Conservation (phyloP, 2,329 filamentous ascomycete genomes). For the Sclerotinia trifoliorum region DNA sequence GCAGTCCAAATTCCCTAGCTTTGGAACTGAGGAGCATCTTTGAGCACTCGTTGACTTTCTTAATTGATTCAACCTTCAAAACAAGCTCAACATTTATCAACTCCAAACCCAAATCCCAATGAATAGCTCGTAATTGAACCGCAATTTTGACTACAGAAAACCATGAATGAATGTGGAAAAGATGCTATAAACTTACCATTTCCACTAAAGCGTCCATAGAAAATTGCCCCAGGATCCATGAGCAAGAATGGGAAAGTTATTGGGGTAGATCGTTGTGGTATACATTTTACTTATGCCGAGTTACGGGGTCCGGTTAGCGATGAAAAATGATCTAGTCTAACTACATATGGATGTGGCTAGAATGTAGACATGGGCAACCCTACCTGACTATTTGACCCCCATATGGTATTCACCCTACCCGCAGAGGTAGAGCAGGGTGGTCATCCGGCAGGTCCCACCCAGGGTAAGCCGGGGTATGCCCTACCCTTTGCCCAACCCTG, state of each 20-base stretch:
- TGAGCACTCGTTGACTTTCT: too few species aligned
- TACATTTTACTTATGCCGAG: slow-evolving; percentile 25
- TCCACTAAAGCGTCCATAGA: neutral
- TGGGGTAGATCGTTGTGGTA: slow-evolving; percentile 4
- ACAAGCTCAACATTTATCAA: neutral
- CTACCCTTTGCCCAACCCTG: too few species aligned
- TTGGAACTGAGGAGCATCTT: too few species aligned
- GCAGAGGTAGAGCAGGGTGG: too few species aligned
- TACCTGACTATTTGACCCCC: too few species aligned
- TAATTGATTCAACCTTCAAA: too few species aligned
- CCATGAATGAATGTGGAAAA: neutral
- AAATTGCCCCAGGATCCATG: neutral
- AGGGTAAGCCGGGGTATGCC: too few species aligned
- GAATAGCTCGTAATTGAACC: rapidly evolving
- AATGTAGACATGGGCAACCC: too few species aligned
- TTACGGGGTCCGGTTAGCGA: too few species aligned
- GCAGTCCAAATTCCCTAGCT: neutral
- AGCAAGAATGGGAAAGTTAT: neutral
- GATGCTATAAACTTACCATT: neutral
- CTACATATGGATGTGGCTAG: neutral
- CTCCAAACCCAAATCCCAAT: neutral
- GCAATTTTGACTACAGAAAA: neutral
- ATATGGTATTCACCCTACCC: too few species aligned
- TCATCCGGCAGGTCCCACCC: too few species aligned
- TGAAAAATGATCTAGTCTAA: neutral